A percentile compares a stretch with the other conserved stretches of the same genome.
phyloP scores from a whole-genome alignment of 75 land plant species.

The Sequoia sempervirens region DNA sequence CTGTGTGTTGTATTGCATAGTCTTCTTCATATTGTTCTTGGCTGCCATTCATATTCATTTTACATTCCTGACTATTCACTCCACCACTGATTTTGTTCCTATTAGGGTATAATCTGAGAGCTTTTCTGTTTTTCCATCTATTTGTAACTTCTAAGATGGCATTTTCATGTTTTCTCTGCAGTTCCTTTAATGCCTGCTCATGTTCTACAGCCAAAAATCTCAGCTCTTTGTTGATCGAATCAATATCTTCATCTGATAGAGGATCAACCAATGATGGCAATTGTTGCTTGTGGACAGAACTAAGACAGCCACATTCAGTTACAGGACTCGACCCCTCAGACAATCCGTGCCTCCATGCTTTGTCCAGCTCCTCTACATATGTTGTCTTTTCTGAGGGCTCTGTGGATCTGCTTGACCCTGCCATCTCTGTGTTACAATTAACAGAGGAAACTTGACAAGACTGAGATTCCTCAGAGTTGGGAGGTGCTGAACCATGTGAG shows the following conservation, averaged over 20 bases:
- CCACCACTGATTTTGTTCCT: not conserved
- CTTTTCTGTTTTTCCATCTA: not conserved
- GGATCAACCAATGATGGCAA: not conserved
- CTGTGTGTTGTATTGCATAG: not conserved
- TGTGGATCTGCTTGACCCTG: not conserved
- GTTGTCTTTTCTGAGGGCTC: not conserved
- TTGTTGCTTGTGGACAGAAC: not conserved
- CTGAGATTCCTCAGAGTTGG: not conserved
- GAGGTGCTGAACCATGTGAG: not conserved
- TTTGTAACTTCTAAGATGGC: slow-evolving; percentile 1
- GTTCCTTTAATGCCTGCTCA: slow-evolving; percentile 7
- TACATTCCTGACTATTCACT: not conserved
- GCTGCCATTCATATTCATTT: not conserved
- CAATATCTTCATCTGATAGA: slow-evolving; percentile 1
- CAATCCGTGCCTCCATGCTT: slow-evolving; percentile 8
- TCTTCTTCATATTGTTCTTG: not conserved
- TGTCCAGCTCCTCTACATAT: not conserved
- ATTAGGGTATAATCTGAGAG: not conserved
- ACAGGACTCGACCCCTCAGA: slow-evolving; percentile 4
- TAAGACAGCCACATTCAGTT: not conserved
- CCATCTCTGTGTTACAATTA: not conserved
- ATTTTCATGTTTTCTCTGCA: slow-evolving; percentile 8
- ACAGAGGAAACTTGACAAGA: not conserved
- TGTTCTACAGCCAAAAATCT: not conserved
- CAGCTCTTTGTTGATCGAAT: slow-evolving; percentile 6